Base-by-base conservation (phyloP, 441 rosid genomes). In the Sinapis alba region DNA sequence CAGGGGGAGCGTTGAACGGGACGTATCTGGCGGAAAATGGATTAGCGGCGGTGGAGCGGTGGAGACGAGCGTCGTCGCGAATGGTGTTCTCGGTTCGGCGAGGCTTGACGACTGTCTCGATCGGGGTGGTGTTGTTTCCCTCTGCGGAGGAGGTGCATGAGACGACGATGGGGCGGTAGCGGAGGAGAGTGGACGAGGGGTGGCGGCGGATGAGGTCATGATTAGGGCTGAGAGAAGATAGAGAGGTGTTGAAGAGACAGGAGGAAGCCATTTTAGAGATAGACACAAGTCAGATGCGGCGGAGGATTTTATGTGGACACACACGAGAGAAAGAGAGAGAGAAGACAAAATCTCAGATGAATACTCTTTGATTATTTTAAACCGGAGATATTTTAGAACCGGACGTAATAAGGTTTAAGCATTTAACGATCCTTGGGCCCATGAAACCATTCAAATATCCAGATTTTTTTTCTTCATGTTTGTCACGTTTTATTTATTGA, bases 21-120 rank as follows among this genome's bases (percentile, higher is more conserved):
- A 89, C 90, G 68, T 87, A 89, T 62, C 77, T 86, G 43, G 94
- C 90, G 28, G 89, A 81, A 38, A 87, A 85, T 0, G 87, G 73
- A 73, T 77, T 84, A 6, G 73, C 71, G 36, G 75, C 53, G 11
- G 68, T 45, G 50, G 84, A 79, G 30, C 84, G 86, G 11, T 81
- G 78, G 21, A 89, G 87, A 47, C 90, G 83, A 6, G 90, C 91
- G 30, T 87, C 88, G 6, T 88, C 81, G 61, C 87, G 86, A 73
- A 82, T 85, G 78, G 83, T 82, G 15, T 86, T 86, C n/a, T 81
- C 82, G 3, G 78, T 79, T 7, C 87, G 86, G 23, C 84, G 83
- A 50, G 80, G 71, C 78, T 84, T 86, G 43, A 75, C 56, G 32
- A 24, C 38, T 0, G 75, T 47, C 10, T 79, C 78, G 43, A 72